Base-by-base conservation (phyloP, 139 green algal species). In the Picochlorum costavermella region DNA sequence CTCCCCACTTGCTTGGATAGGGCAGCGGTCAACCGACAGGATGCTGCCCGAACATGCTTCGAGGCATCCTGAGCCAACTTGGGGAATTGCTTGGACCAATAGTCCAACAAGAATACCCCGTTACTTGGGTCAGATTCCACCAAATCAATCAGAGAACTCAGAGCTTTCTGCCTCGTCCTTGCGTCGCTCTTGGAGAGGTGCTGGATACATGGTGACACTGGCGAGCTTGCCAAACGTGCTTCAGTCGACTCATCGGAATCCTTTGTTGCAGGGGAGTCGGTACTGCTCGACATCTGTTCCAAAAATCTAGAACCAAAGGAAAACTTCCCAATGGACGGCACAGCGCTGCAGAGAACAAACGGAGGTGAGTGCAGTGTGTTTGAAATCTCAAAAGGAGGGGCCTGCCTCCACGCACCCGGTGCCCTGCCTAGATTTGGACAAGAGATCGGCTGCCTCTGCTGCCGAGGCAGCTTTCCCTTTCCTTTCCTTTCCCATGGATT, bases 151-250 rank as follows among this genome's bases (percentile, higher is more conserved):
- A 92, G 67, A 10, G 70, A 72, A 75, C 91, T 77, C 70, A 95
- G 75, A 2, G 88, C 88, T 49, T 95, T 95, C 30, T 85, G 63
- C 69, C 88, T 90, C 5, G 88, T 95, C 40, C 70, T 88, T 9
- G 82, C 58, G 64, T 96, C 86, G 0, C 71, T 65, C 64, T 96
- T 96, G 9, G 75, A 72, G 26, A 96, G 67, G 53, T 86, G 82
- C 37, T 81, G 76, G 57, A 96, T 65, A 62, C 81, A 80, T 63
- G 87, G 79, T 3, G 81, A 74, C 46, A 20, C 16, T 28, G 46
- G 16, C 4, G 46, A 23, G 46, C 46, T 53, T 40, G 5, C 33
- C 33, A 13, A 6, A 4, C 11, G 33, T 8, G 33, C 33, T 40
- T 40, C 33, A 40, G 33, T 40, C 33, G 5, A 40, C 11, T 8